Conservation (phyloP, 495 filamentous ascomycete species). For the Neurospora sp. region DNA sequence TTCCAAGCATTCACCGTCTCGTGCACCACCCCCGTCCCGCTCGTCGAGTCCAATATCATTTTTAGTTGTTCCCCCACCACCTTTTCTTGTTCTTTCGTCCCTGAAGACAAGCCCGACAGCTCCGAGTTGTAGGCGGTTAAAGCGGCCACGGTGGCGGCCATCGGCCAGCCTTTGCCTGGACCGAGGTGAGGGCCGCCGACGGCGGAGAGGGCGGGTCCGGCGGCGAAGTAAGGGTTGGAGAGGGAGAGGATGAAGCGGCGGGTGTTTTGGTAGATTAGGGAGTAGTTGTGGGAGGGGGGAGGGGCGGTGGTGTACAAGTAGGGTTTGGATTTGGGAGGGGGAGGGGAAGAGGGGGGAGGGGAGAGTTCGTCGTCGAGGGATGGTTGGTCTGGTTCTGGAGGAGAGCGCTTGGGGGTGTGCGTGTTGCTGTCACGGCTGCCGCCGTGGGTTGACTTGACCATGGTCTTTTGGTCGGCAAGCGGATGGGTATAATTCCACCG, state of each 20-base stretch:
- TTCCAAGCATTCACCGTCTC: conserved; percentile 50
- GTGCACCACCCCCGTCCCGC: conserved; percentile 47
- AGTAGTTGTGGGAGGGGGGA: conserved; percentile 11
- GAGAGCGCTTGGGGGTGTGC: background rate
- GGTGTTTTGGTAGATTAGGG: conserved; percentile 45
- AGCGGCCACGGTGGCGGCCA: conserved; percentile 43
- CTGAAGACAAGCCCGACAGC: conserved; percentile 34
- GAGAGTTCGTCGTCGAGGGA: background rate
- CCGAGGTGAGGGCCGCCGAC: conserved; percentile 50
- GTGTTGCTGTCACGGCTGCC: background rate
- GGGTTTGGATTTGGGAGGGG: background rate
- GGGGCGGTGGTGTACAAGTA: background rate
- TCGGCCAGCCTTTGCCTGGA: conserved; percentile 49
- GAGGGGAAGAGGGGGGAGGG: background rate
- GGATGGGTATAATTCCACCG: conserved; percentile 22
- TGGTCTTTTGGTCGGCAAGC: background rate
- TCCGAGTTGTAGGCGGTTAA: conserved; percentile 31
- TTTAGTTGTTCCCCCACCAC: conserved; percentile 18
- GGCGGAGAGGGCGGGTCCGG: conserved; percentile 43
- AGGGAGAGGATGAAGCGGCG: conserved; percentile 43
- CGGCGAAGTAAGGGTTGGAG: conserved; percentile 49
- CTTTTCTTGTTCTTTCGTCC: conserved; percentile 21
- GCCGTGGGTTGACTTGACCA: conserved; percentile 6
- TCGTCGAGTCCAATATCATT: conserved; percentile 43
- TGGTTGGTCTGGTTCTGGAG: background rate